A percentile compares a stretch with the other conserved stretches of the same genome.
Evolutionary conservation across 176 grass and related monocot species (phyloP).

Genomic region (Metroxylon sagu): DNA sequence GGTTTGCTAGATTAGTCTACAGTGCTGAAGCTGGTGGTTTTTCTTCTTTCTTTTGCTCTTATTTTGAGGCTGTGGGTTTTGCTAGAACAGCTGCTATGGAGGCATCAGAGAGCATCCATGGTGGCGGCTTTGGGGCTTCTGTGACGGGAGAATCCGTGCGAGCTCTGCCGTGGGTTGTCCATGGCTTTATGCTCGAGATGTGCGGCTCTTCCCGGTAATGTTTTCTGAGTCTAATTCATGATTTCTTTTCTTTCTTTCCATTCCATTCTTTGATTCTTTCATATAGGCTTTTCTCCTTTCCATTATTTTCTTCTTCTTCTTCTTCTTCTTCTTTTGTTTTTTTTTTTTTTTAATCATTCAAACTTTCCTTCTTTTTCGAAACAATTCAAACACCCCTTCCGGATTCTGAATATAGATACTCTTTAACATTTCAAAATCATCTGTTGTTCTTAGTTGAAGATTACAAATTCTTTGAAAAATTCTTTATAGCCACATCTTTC

Average conservation of each 20-base stretch:
- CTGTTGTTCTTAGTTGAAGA: too few species aligned
- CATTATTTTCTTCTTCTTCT: too few species aligned
- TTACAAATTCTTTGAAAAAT: too few species aligned
- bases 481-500: too few species aligned
- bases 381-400: conserved; percentile 31
- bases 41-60: neutral
- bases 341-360: too few species aligned
- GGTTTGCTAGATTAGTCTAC: too few species aligned
- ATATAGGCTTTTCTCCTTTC: neutral
- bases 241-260: conserved; percentile 22
- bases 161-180: conserved; percentile 43
- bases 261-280: conserved; percentile 99
- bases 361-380: conserved; percentile 53
- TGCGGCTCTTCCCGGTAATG: conserved; percentile 18
- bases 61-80: neutral
- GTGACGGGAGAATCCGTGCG: conserved; percentile 19
- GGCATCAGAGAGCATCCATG: conserved; percentile 22
- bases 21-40: neutral
- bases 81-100: conserved; percentile 33
- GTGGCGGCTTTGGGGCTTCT: conserved; percentile 9
- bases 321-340: too few species aligned
- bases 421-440: too few species aligned
- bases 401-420: too few species aligned
- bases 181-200: conserved; percentile 27
- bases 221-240: neutral